These are phyloP conservation scores for Secale cereale DNA, from an alignment of 176 grass and related monocot genomes.

Conservation along the genomic window DNA sequence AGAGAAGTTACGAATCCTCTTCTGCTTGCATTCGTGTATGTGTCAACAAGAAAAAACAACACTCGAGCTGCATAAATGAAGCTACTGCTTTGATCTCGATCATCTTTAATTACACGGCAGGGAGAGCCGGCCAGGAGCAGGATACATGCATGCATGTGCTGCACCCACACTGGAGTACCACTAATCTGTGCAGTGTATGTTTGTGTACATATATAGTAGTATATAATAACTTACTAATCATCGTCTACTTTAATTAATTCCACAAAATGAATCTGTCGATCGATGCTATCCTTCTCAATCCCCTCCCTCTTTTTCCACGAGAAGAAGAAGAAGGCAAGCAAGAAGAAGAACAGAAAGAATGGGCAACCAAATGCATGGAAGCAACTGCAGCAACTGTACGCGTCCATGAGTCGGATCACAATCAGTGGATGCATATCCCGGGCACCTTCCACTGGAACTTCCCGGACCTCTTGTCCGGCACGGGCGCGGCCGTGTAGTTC, in stretches of 20 bases:
- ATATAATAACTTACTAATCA: background rate
- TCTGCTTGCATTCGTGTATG: too few species aligned
- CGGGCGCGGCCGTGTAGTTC: conserved; percentile 55
- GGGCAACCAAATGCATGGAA: background rate
- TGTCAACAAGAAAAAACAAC: too few species aligned
- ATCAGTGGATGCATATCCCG: conserved; percentile 76
- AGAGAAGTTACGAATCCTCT: too few species aligned
- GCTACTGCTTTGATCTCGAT: too few species aligned
- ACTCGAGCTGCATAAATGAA: too few species aligned
- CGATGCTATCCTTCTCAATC: background rate
- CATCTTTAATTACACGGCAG: too few species aligned
- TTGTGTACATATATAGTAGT: background rate
- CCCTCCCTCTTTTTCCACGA: too few species aligned
- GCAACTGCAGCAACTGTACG: too few species aligned
- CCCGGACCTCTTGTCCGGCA: conserved; percentile 32
- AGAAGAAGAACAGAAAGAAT: background rate
- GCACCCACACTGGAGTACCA: too few species aligned
- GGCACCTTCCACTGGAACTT: conserved; percentile 78
- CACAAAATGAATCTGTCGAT: background rate
- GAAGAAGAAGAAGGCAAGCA: background rate
- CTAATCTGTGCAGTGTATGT: background rate
- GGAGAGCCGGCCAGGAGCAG: too few species aligned
- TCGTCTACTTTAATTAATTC: background rate
- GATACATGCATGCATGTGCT: too few species aligned
- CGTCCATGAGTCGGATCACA: background rate